Evolutionary conservation across 805 yeast species (phyloP).

Genomic region (Yarrowia sp.): DNA sequence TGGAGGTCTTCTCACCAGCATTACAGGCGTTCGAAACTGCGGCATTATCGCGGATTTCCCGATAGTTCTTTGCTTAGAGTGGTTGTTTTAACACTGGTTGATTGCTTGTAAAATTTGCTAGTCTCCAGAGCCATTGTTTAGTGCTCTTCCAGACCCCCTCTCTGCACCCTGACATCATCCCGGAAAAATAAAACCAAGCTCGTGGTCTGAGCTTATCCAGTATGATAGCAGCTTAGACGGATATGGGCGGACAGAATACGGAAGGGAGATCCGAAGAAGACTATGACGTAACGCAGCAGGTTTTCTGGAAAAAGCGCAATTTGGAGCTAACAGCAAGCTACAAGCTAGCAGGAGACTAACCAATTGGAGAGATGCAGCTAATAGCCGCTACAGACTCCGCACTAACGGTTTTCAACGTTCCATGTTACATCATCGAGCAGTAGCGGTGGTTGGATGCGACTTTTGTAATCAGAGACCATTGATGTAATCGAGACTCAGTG

Average conservation of each 20-base stretch:
- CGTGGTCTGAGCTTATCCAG: background rate
- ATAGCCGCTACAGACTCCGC: too few relatives aligned
- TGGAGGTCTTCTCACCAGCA: too few relatives aligned
- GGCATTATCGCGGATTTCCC: too few relatives aligned
- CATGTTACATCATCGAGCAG: too few relatives aligned
- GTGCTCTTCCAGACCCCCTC: background rate
- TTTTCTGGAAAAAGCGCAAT: background rate
- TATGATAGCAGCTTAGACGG: background rate
- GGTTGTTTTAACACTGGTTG: too few relatives aligned
- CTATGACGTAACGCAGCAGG: background rate
- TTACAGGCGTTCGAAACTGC: too few relatives aligned
- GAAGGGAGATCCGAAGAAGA: background rate
- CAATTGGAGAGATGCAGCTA: too few relatives aligned
- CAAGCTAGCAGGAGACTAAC: background rate
- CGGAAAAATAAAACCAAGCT: background rate
- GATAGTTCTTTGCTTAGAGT: too few relatives aligned
- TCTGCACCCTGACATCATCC: background rate
- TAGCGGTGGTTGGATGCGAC: background rate
- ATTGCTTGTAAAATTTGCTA: too few relatives aligned
- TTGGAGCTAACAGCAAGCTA: background rate
- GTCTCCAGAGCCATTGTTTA: background rate
- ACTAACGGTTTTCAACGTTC: too few relatives aligned
- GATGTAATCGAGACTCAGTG: too few relatives aligned
- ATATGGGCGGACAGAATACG: background rate
- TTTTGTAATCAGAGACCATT: too few relatives aligned